Base-by-base conservation (phyloP, 2,329 filamentous ascomycete species). In the Scorias spongiosa region DNA sequence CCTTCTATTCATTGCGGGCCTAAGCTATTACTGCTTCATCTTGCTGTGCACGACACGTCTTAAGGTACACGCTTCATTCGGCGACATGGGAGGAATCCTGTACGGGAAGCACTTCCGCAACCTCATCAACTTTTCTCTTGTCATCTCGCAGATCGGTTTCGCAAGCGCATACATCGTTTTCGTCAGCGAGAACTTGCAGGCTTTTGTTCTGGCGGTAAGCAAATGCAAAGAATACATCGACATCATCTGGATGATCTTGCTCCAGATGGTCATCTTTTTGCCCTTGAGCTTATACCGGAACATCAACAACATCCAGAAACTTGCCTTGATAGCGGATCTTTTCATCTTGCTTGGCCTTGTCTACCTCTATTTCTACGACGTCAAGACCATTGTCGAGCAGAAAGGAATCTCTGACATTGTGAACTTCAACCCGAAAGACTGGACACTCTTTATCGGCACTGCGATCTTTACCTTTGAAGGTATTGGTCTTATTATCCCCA, bases 391-490 rank as follows among this genome's bases (percentile, higher is more conserved):
- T 42, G 78, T 78, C 49, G 70, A 68, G 40, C 72, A 85, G 43
- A 68, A 75, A 45, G 86, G 86, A 10, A 66, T 94, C 18, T 74
- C 86, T 5, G 91, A 98, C 60, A 88, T 96, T 57, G 76, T 83
- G 53, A 74, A 82, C 57, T 96, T 98, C 72, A 98, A 98, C 67
- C 65, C 81, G 36, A 78, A 82, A 48, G 81, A 87, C 61, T 98
- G 93, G 91, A 94, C 91, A 0, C 74, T 98, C 4, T 96, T 98
- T 62, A 98, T 98, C 55, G 93, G 91, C 48, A 98, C 93, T 0
- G 91, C 93, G 26, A 96, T 98, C 60, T 98, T 98, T 67, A 96
- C 91, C 0, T 98, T 96, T 58, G 91, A 98, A 61, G 91, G 91
- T 26, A 93, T 98, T 48, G 93, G 91, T 10, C 76, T 98, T 41